phyloP scores from a whole-genome alignment of 2,329 filamentous ascomycete species.

The Aureobasidium sp. region DNA sequence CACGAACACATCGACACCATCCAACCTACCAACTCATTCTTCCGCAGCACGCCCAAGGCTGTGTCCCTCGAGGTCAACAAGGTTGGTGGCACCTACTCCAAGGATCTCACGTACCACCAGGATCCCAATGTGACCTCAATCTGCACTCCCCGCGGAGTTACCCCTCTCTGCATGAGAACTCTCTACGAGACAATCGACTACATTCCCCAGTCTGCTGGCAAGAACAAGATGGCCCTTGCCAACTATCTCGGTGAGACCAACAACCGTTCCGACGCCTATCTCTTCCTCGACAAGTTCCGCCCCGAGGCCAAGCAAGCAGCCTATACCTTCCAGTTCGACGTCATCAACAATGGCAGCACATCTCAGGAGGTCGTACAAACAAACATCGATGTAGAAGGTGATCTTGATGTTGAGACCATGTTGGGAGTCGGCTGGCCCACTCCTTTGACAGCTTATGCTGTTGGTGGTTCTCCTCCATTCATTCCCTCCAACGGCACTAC shows the following conservation, averaged over 20 bases:
- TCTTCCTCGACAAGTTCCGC: conserved; percentile 48
- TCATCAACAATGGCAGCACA: conserved; percentile 47
- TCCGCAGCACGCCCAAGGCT: conserved; percentile 29
- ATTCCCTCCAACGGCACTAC: conserved; percentile 38
- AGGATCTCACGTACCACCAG: neutral
- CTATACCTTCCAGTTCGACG: conserved; percentile 47
- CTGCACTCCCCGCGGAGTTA: conserved; percentile 45
- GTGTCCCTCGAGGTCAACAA: conserved; percentile 19
- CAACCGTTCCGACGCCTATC: conserved; percentile 46
- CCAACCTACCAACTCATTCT: conserved; percentile 54
- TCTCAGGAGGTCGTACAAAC: conserved; percentile 32
- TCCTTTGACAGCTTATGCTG: conserved; percentile 50
- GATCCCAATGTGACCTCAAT: conserved; percentile 27
- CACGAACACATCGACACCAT: conserved; percentile 51
- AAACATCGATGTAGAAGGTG: conserved; percentile 46
- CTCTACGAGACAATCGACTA: conserved; percentile 49
- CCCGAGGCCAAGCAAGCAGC: conserved; percentile 39
- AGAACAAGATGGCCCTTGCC: conserved; percentile 37
- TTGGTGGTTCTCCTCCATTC: conserved; percentile 48
- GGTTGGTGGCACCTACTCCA: conserved; percentile 4
- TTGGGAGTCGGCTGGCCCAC: conserved; percentile 46
- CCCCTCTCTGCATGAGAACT: conserved; percentile 44
- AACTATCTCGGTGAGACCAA: conserved; percentile 41
- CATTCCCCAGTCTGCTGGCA: conserved; percentile 32
- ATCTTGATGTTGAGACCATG: conserved; percentile 56